phyloP scores from a whole-genome alignment of 768 basidiomycete species.

The Mycena belliarum region DNA sequence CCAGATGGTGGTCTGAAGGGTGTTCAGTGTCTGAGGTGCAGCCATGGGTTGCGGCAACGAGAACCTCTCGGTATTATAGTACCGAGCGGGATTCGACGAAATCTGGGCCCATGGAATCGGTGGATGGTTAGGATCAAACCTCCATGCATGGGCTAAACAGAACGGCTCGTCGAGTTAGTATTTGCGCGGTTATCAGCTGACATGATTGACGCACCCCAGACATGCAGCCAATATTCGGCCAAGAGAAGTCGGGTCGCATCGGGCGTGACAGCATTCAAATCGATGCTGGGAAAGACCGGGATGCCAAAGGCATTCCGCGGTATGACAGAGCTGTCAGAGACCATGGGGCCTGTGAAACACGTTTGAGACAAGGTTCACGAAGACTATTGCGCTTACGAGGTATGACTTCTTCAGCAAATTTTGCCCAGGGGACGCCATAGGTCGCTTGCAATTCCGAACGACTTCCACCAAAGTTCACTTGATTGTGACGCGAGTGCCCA shows the following conservation, averaged over 20 bases:
- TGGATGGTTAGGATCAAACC: no score
- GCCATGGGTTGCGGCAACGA: no score
- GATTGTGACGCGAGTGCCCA: background rate
- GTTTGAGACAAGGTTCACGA: background rate
- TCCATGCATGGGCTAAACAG: no score
- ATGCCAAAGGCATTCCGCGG: background rate
- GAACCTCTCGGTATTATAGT: no score
- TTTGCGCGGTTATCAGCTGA: no score
- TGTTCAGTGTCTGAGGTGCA: no score
- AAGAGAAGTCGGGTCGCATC: background rate
- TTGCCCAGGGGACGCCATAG: background rate
- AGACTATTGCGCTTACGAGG: background rate
- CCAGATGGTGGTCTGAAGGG: no score
- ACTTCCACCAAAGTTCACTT: background rate
- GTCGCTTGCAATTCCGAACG: background rate
- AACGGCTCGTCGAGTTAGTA: no score
- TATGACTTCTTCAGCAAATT: background rate
- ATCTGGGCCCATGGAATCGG: no score
- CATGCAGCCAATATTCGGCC: background rate
- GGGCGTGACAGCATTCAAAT: background rate
- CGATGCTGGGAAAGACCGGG: background rate
- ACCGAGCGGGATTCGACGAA: no score
- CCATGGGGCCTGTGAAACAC: background rate
- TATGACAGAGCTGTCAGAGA: background rate
- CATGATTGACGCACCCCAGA: no score